These are phyloP conservation scores for Dalbergia cochinchinensis DNA, from an alignment of 306 rosid genomes.

Conservation along the genomic window DNA sequence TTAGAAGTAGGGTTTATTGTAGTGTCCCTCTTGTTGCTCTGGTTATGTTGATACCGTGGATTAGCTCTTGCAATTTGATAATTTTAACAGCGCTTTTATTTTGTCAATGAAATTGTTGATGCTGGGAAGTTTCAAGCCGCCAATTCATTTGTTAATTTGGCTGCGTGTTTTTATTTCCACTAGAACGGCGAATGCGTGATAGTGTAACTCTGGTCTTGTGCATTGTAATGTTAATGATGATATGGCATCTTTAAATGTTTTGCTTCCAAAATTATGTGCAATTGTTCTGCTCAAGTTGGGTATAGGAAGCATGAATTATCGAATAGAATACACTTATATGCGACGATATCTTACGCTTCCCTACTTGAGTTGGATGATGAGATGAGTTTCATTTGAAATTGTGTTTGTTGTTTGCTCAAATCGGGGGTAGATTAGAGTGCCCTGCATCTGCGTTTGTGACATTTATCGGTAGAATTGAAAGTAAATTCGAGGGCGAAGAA, in stretches of 20 bases:
- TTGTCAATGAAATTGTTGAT: not conserved
- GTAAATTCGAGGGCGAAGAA: too few relatives aligned
- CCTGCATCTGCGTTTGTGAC: too few relatives aligned
- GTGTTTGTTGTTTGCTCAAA: not conserved
- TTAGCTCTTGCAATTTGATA: not conserved
- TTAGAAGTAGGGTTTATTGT: conserved; percentile 17
- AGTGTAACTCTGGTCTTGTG: not conserved
- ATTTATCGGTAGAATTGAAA: too few relatives aligned
- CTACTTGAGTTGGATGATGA: not conserved
- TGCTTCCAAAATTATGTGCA: not conserved
- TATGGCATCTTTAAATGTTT: not conserved
- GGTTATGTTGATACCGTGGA: conserved; percentile 29
- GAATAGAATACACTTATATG: not conserved
- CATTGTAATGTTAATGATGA: not conserved
- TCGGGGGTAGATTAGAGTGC: too few relatives aligned
- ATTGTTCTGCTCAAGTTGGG: not conserved
- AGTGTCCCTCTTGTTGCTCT: not conserved
- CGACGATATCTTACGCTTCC: not conserved
- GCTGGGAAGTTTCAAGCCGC: too few relatives aligned
- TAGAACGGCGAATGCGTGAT: too few relatives aligned
- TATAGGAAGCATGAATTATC: not conserved
- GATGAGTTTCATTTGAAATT: not conserved
- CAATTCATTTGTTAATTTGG: not conserved
- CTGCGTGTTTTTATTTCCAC: not conserved
- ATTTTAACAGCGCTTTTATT: not conserved